phyloP scores from a whole-genome alignment of 129 eudicot species.

The Ambrosia artemisiifolia region DNA sequence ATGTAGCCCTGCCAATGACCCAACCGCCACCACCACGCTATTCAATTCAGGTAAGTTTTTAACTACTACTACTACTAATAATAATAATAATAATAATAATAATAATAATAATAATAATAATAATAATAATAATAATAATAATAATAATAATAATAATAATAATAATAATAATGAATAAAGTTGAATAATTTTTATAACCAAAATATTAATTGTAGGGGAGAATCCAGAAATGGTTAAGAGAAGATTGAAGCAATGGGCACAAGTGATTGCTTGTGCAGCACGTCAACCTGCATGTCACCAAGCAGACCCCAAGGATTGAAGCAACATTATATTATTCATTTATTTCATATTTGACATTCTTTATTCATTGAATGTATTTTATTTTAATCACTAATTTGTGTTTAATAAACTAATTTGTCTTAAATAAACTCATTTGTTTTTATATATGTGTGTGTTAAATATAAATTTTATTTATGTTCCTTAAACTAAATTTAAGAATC shows the following conservation, averaged over 20 bases:
- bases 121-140: not conserved
- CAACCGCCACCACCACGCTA: conserved; percentile 8
- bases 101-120: not conserved
- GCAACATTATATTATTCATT: not conserved
- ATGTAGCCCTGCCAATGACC: conserved; percentile 10
- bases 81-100: not conserved
- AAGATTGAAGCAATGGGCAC: conserved; percentile 42
- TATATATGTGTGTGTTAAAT: too few species aligned
- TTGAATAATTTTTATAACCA: not conserved
- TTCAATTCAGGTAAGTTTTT: conserved; percentile 24
- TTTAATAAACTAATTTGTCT: not conserved
- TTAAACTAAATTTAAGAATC: too few species aligned
- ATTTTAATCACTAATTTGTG: not conserved
- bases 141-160: not conserved
- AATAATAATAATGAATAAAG: not conserved
- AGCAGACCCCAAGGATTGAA: conserved; percentile 21
- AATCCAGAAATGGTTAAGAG: conserved; percentile 32
- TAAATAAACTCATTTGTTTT: not conserved
- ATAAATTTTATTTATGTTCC: too few species aligned
- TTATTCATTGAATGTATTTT: not conserved
- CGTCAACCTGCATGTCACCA: conserved; percentile 37
- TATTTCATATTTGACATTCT: not conserved
- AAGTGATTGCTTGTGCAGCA: conserved; percentile 38
- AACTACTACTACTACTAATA: too few species aligned
- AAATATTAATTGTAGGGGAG: conserved; percentile 22